Base-by-base conservation (phyloP, 495 filamentous ascomycete genomes). In the Hypoxylon intermedium region DNA sequence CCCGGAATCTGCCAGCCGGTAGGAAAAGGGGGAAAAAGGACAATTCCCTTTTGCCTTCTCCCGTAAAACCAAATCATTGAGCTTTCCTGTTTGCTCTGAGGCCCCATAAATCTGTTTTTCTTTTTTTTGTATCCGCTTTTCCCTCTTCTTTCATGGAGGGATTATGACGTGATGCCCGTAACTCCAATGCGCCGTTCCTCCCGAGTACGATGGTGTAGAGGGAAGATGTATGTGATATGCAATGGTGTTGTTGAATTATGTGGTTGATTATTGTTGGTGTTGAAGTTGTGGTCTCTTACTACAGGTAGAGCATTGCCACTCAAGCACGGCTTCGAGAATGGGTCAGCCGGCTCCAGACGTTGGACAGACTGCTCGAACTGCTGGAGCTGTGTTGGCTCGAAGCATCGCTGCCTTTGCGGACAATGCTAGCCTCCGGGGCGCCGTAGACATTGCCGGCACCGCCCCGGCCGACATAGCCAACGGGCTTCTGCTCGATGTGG, bases 381-480 rank as follows among this genome's bases (percentile, higher is more conserved):
- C 41, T 70, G 45, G 55, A 66, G 72, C 49, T 67, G 38, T 52
- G 45, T 16, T 56, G 59, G 65, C 67, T 72, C 7, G 46, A 62
- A 6, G 55, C 60, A 44, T 71, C 66, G 36, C 67, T 72, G 16
- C 53, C 23, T 53, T 57, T 53, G 30, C 67, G 65, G 38, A 13
- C 2, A 26, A 40, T 24, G 65, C 56, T 60, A 19, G 48, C 40
- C 51, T 58, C 16, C 43, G 26, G 26, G 24, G 62, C 65, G 24
- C 51, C 60, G 64, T 75, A 83, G 65, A 86, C 80, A 77, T 98
- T 98, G 21, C 92, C 94, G 28, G 88, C 89, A 45, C 94, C 94
- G 34, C 94, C 94, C 26, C 93, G 85, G 36, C 94, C 94, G 49
- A 94, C 87, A 69, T 94, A 87, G 68, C 79, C 75, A 23, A 83